These are phyloP conservation scores for Lachnellula arida DNA, from an alignment of 2,329 filamentous ascomycete genomes.

Conservation along the genomic window DNA sequence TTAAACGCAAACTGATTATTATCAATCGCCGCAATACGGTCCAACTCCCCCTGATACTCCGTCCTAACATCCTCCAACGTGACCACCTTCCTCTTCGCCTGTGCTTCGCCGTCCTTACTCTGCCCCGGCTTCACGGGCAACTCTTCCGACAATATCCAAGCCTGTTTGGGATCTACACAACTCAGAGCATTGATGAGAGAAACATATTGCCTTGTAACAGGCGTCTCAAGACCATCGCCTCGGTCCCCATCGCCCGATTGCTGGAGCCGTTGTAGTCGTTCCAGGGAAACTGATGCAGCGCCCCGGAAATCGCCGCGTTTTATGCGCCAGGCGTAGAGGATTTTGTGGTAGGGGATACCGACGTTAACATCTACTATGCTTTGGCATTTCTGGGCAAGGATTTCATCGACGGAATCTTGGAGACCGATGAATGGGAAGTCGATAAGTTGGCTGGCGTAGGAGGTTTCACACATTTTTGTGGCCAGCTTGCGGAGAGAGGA, in stretches of 20 bases:
- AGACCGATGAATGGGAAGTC: slow-evolving; percentile 74
- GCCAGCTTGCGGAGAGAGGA: slow-evolving; percentile 67
- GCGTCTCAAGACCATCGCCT: slow-evolving; percentile 56
- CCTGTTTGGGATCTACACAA: slow-evolving; percentile 76
- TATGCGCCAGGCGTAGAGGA: slow-evolving; percentile 88
- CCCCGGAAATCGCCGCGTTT: slow-evolving; percentile 85
- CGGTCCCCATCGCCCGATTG: slow-evolving; percentile 55
- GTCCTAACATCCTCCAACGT: slow-evolving; percentile 82
- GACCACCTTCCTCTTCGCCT: slow-evolving; percentile 65
- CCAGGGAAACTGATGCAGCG: slow-evolving; percentile 57
- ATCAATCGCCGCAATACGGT: slow-evolving; percentile 81
- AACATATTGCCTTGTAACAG: slow-evolving; percentile 73
- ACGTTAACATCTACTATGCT: slow-evolving; percentile 60
- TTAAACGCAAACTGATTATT: slow-evolving; percentile 83
- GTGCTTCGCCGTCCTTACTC: slow-evolving; percentile 1
- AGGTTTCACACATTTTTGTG: slow-evolving; percentile 63
- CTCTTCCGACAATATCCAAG: slow-evolving; percentile 66
- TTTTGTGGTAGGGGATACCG: slow-evolving; percentile 74
- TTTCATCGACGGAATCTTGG: slow-evolving; percentile 71
- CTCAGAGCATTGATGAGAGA: slow-evolving; percentile 88
- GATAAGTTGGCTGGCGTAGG: slow-evolving; percentile 63
- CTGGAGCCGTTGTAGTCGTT: slow-evolving; percentile 59
- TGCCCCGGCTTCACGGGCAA: slow-evolving; percentile 31
- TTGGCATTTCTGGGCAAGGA: slow-evolving; percentile 67
- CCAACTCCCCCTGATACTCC: slow-evolving; percentile 86